phyloP scores from a whole-genome alignment of 768 basidiomycete species.

The Termitomyces heimii region DNA sequence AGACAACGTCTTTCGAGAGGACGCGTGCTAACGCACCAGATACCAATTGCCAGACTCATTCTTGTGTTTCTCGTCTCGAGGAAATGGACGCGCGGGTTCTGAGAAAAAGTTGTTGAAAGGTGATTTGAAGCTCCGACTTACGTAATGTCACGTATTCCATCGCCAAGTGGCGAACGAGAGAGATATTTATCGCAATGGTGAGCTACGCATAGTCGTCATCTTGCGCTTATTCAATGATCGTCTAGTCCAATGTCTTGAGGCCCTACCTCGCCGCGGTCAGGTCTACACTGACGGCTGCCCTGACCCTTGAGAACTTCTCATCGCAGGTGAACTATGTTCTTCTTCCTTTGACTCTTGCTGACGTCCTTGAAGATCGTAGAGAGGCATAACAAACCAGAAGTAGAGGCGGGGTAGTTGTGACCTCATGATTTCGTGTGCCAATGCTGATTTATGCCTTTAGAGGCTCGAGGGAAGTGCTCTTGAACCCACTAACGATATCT shows the following conservation, averaged over 20 bases:
- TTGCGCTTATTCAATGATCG: constrained; percentile 1
- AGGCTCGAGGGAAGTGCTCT: constrained; percentile 87
- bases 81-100: not conserved
- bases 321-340: constrained; percentile 63
- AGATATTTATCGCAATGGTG: constrained; percentile 38
- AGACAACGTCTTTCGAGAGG: not conserved
- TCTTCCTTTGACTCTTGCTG: constrained; percentile 9
- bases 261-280: constrained; percentile 96
- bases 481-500: constrained; percentile 91
- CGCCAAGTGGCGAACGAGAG: not conserved
- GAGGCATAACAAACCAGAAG: constrained; percentile 95
- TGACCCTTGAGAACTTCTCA: constrained; percentile 96
- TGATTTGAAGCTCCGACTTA: constrained; percentile 42
- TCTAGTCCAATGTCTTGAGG: constrained; percentile 88
- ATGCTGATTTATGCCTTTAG: constrained; percentile 29
- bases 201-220: constrained; percentile 16
- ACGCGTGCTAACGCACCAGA: constrained; percentile 51
- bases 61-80: constrained; percentile 19
- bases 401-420: constrained; percentile 67
- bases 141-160: constrained; percentile 5
- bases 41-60: constrained; percentile 53
- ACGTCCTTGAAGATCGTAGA: constrained; percentile 71
- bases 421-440: not conserved
- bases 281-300: constrained; percentile 93
- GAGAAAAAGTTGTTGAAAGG: constrained; percentile 11